Evolutionary conservation across 495 filamentous ascomycete species (phyloP).

Genomic region (Talaromyces liani): DNA sequence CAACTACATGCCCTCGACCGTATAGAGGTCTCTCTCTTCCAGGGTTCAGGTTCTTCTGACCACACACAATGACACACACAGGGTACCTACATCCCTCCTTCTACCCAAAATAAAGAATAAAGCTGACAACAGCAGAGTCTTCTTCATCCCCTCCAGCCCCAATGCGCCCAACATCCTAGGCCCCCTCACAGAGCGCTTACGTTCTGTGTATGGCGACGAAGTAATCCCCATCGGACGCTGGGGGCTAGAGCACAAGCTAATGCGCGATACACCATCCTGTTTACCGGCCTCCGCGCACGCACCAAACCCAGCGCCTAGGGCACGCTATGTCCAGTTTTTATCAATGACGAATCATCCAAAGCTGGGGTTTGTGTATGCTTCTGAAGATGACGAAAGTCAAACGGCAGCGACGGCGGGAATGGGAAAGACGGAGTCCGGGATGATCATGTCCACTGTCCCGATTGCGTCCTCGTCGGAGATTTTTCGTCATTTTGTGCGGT

Average conservation of each 20-base stretch:
- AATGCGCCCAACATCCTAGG: conserved; percentile 29
- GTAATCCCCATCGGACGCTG: conserved; percentile 32
- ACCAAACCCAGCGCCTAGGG: conserved; percentile 20
- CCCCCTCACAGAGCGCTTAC: conserved; percentile 34
- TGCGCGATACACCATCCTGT: conserved; percentile 40
- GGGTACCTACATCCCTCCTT: background rate
- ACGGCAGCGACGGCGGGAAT: background rate
- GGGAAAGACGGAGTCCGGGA: conserved; percentile 10
- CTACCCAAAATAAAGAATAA: background rate
- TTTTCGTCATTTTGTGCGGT: conserved; percentile 37
- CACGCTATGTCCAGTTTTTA: conserved; percentile 41
- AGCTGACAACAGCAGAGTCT: conserved; percentile 23
- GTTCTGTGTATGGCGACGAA: conserved; percentile 28
- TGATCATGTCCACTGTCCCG: conserved; percentile 38
- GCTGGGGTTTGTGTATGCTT: conserved; percentile 41
- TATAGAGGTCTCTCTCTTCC: background rate
- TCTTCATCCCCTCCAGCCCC: conserved; percentile 39
- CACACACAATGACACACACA: background rate
- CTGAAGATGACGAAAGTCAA: conserved; percentile 12
- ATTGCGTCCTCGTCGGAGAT: conserved; percentile 23
- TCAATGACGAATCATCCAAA: conserved; percentile 31
- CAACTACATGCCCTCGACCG: background rate
- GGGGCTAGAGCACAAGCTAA: conserved; percentile 37
- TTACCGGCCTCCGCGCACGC: conserved; percentile 22
- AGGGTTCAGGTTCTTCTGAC: background rate